These are phyloP conservation scores for Fusarium illudens DNA, from an alignment of 2,329 filamentous ascomycete genomes.

Conservation along the genomic window DNA sequence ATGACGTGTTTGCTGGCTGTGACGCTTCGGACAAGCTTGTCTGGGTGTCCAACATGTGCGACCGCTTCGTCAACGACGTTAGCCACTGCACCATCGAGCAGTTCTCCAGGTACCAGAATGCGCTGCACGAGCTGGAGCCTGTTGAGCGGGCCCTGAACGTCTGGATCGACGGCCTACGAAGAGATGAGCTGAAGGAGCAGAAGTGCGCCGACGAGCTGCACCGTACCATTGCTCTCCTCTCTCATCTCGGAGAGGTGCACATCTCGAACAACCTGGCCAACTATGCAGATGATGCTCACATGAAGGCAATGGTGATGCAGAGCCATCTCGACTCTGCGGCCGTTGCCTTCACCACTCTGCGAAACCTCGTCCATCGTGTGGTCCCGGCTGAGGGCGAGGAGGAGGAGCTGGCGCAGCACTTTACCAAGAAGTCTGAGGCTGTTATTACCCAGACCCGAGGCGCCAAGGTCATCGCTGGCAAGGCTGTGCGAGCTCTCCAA, in stretches of 20 bases:
- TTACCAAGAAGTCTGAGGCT: constrained; percentile 74
- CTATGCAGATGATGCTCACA: constrained; percentile 81
- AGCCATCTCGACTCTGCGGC: constrained; percentile 83
- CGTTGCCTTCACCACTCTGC: constrained; percentile 69
- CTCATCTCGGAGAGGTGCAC: constrained; percentile 85
- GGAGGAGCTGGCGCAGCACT: constrained; percentile 72
- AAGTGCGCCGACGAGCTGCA: constrained; percentile 84
- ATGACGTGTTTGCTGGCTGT: constrained; percentile 81
- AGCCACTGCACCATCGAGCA: constrained; percentile 78
- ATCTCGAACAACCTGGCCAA: constrained; percentile 74
- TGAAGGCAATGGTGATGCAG: constrained; percentile 79
- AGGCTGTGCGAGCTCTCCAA: constrained; percentile 78
- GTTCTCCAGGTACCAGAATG: constrained; percentile 81
- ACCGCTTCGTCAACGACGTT: constrained; percentile 84
- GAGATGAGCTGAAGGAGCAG: constrained; percentile 85
- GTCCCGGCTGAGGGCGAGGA: constrained; percentile 61
- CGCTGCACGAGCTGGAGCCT: constrained; percentile 86
- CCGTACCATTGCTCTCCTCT: constrained; percentile 84
- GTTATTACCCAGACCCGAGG: constrained; percentile 80
- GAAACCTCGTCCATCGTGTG: constrained; percentile 72
- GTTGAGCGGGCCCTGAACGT: constrained; percentile 88
- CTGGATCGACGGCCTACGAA: constrained; percentile 85
- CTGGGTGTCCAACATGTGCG: constrained; percentile 84
- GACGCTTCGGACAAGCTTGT: constrained; percentile 86
- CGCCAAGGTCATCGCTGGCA: constrained; percentile 83